Evolutionary conservation across 2,329 filamentous ascomycete genomes (phyloP).

Genomic region (Xylariaceae sp.): DNA sequence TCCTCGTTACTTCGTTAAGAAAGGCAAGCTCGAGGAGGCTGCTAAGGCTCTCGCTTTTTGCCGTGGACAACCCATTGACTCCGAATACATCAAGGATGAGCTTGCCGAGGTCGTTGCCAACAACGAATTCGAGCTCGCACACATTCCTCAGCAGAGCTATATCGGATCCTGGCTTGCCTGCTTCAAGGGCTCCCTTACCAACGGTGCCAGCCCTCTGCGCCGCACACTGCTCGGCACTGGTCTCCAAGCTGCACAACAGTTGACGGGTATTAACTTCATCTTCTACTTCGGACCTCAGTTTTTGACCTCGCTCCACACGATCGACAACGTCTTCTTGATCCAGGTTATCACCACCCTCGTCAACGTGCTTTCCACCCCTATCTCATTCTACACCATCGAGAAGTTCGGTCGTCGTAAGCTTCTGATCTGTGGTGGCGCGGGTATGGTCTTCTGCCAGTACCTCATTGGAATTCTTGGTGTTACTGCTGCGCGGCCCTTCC

Average conservation of each 20-base stretch:
- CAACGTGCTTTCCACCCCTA: slow-evolving; percentile 69
- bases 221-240: slow-evolving; percentile 43
- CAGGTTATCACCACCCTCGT: slow-evolving; percentile 72
- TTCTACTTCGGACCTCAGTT: slow-evolving; percentile 71
- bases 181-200: slow-evolving; percentile 54
- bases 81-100: slow-evolving; percentile 65
- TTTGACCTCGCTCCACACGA: slow-evolving; percentile 64
- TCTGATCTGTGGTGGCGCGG: slow-evolving; percentile 65
- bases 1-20: slow-evolving; percentile 70
- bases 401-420: slow-evolving; percentile 66
- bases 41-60: slow-evolving; percentile 55
- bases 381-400: slow-evolving; percentile 73
- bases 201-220: slow-evolving; percentile 55
- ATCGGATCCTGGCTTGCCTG: slow-evolving; percentile 58
- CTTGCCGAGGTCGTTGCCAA: slow-evolving; percentile 73
- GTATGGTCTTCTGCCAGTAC: slow-evolving; percentile 70
- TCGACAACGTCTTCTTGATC: slow-evolving; percentile 68
- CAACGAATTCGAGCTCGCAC: slow-evolving; percentile 63
- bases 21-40: slow-evolving; percentile 60
- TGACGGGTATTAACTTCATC: slow-evolving; percentile 68
- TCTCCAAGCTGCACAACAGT: slow-evolving; percentile 34
- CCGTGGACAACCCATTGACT: slow-evolving; percentile 63
- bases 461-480: slow-evolving; percentile 62
- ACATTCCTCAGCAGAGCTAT: slow-evolving; percentile 57
- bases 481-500: slow-evolving; percentile 35